phyloP scores from a whole-genome alignment of 108 stramenopile species.

The Licmophora abbreviata region DNA sequence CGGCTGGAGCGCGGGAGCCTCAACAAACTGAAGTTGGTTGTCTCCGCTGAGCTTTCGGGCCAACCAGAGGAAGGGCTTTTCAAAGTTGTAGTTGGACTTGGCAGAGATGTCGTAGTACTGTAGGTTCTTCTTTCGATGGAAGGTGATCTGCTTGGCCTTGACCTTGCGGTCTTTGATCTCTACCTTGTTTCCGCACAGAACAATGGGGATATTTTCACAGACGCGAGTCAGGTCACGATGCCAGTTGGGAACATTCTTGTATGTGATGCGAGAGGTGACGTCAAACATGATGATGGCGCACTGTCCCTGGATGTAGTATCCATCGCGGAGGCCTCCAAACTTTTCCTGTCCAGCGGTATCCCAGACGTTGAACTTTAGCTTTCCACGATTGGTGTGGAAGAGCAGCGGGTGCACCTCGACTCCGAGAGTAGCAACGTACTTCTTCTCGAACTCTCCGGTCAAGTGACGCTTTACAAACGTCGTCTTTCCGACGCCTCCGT shows the following conservation, averaged over 20 bases:
- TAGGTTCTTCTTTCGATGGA: conserved; percentile 99
- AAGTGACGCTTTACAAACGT: conserved; percentile 99
- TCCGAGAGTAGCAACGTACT: conserved; percentile 94
- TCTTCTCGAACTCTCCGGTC: conserved; percentile 99
- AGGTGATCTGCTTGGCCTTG: conserved; percentile 99
- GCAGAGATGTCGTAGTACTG: conserved; percentile 99
- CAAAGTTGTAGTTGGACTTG: conserved; percentile 99
- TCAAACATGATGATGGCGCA: conserved; percentile 99
- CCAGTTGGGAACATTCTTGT: conserved; percentile 99
- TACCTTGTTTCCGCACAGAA: conserved; percentile 98
- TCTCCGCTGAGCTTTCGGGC: conserved; percentile 97
- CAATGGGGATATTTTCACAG: conserved; percentile 99
- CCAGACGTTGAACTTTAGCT: conserved; percentile 99
- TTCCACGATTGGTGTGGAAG: conserved; percentile 98
- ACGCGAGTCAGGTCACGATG: conserved; percentile 98
- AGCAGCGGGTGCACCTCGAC: conserved; percentile 95
- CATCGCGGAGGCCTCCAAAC: conserved; percentile 97
- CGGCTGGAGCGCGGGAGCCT: conserved; percentile 95
- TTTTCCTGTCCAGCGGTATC: conserved; percentile 99
- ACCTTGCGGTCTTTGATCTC: conserved; percentile 99
- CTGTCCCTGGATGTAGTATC: conserved; percentile 97
- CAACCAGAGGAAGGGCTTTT: conserved; percentile 99
- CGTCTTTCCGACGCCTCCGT: conserved; percentile 98
- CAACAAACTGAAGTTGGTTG: conserved; percentile 94
- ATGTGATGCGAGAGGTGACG: conserved; percentile 95